Conservation (phyloP, 768 basidiomycete species). For the Boletus coccyginus region DNA sequence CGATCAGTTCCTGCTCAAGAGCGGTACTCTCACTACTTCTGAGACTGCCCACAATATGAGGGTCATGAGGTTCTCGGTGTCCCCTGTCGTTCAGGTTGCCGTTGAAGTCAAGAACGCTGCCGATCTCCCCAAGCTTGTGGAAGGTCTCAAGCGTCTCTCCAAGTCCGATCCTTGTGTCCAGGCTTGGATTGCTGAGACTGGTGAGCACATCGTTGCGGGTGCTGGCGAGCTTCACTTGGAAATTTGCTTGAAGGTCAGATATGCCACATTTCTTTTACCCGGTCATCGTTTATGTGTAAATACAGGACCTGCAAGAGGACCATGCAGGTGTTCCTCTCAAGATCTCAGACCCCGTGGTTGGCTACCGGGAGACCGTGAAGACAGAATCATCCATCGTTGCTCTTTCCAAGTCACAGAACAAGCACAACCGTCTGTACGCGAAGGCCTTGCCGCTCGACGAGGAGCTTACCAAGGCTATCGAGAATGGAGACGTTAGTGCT, state of each 20-base stretch:
- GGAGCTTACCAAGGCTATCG: conserved; percentile 91
- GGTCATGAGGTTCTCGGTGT: conserved; percentile 99
- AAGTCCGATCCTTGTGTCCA: conserved; percentile 99
- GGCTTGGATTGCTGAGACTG: conserved; percentile 86
- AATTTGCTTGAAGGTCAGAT: conserved; percentile 91
- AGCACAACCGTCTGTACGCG: conserved; percentile 97
- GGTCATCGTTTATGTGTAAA: neutral
- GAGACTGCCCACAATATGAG: conserved; percentile 99
- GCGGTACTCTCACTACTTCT: conserved; percentile 93
- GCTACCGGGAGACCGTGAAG: conserved; percentile 97
- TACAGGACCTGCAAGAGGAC: conserved; percentile 96
- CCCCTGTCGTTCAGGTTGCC: conserved; percentile 97
- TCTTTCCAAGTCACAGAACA: conserved; percentile 99
- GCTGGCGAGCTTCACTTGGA: conserved; percentile 99
- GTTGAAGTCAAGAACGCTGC: conserved; percentile 99
- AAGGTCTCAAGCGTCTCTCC: conserved; percentile 99
- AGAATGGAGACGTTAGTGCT: conserved; percentile 75
- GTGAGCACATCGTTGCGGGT: conserved; percentile 99
- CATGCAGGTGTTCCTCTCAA: conserved; percentile 99
- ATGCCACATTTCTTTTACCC: neutral
- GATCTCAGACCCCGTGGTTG: conserved; percentile 96
- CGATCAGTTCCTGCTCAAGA: conserved; percentile 99
- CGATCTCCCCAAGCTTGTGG: conserved; percentile 98
- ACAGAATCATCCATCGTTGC: conserved; percentile 94
- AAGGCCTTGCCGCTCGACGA: conserved; percentile 94